Evolutionary conservation across 768 basidiomycete species (phyloP).

Genomic region (Filobasidium floriforme): DNA sequence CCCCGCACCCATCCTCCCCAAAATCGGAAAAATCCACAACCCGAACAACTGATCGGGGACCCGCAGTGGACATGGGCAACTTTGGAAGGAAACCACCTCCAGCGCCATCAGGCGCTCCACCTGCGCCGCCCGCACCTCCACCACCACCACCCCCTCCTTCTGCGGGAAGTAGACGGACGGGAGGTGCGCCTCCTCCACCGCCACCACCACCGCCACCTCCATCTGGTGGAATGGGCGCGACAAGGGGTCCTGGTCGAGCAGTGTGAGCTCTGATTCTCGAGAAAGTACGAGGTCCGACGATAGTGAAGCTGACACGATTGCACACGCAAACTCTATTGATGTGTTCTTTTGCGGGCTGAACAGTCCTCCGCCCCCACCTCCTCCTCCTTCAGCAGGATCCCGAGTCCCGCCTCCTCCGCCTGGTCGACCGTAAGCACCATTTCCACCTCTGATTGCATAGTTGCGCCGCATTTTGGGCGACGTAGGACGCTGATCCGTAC

Average conservation of each 20-base stretch:
- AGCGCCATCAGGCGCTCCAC: slow-evolving; percentile 32
- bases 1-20: too few species aligned
- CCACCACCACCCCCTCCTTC: slow-evolving; percentile 30
- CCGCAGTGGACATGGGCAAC: neutral
- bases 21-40: too few species aligned
- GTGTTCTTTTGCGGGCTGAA: slow-evolving; percentile 32
- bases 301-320: neutral
- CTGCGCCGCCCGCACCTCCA: slow-evolving; percentile 38
- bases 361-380: slow-evolving; percentile 33
- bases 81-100: slow-evolving; percentile 22
- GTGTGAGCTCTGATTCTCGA: neutral
- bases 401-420: slow-evolving; percentile 24
- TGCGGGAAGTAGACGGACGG: slow-evolving; percentile 25
- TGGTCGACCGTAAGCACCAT: neutral
- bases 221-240: neutral
- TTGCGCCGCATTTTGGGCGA: too few species aligned
- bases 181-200: slow-evolving; percentile 24
- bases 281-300: neutral
- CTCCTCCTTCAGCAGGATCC: slow-evolving; percentile 23
- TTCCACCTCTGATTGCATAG: too few species aligned
- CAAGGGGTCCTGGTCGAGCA: slow-evolving; percentile 22
- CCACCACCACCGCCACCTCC: slow-evolving; percentile 23
- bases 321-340: neutral
- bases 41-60: too few species aligned
- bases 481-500: neutral